Conservation (phyloP, 768 basidiomycete genomes). For the Hericium coralloides region DNA sequence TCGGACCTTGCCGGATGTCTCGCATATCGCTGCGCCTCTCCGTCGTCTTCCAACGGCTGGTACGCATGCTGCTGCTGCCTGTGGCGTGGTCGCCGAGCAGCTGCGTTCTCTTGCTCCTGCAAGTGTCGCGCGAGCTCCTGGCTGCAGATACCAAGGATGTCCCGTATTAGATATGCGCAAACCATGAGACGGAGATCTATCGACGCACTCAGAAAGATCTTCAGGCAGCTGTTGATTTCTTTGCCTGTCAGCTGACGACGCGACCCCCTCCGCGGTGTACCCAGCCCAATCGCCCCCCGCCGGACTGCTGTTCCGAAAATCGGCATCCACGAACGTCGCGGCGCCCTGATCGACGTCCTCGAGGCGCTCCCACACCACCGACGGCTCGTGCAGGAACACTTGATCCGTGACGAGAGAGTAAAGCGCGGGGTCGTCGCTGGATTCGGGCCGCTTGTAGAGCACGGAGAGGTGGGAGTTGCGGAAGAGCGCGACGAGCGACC, state of each 20-base stretch:
- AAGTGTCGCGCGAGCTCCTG: slow-evolving; percentile 64
- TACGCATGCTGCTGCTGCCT: slow-evolving; percentile 15
- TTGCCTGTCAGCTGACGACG: background rate
- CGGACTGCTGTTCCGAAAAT: slow-evolving; percentile 55
- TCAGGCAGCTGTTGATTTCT: slow-evolving; percentile 28
- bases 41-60: background rate
- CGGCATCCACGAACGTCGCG: slow-evolving; percentile 69
- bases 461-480: slow-evolving; percentile 87
- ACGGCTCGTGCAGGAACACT: slow-evolving; percentile 65
- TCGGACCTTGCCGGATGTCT: background rate
- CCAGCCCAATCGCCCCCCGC: slow-evolving; percentile 79
- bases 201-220: slow-evolving; percentile 55
- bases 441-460: slow-evolving; percentile 48
- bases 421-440: slow-evolving; percentile 31
- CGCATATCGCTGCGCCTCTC: background rate
- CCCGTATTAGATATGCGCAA: background rate
- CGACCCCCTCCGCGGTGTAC: slow-evolving; percentile 47
- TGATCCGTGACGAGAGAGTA: slow-evolving; percentile 85
- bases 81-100: slow-evolving; percentile 25
- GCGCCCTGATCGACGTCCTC: slow-evolving; percentile 80
- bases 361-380: slow-evolving; percentile 85
- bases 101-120: slow-evolving; percentile 72
- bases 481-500: slow-evolving; percentile 72
- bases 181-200: background rate
- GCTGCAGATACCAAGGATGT: slow-evolving; percentile 25